A percentile compares a stretch with the other conserved stretches of the same genome.
phyloP scores from a whole-genome alignment of 1,139 yeast species.

The Suhomyces choctaworum region DNA sequence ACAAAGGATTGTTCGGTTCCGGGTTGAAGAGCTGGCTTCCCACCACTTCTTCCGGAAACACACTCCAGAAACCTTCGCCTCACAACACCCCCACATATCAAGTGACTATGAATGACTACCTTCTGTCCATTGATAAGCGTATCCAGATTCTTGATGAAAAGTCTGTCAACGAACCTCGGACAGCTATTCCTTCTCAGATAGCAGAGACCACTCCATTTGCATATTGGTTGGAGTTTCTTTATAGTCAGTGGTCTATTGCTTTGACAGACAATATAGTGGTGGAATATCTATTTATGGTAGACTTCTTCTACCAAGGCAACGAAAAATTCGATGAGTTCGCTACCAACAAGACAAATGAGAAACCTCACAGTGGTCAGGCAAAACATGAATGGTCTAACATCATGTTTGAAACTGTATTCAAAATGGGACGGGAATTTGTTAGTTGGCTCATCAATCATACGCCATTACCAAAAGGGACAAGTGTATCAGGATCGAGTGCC shows the following conservation, averaged over 20 bases:
- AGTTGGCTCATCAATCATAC: conserved; percentile 36
- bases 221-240: conserved; percentile 72
- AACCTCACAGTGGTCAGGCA: conserved; percentile 31
- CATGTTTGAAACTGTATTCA: conserved; percentile 52
- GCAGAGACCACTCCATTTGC: conserved; percentile 74
- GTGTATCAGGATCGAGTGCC: conserved; percentile 22
- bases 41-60: conserved; percentile 8
- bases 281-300: conserved; percentile 72
- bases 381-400: conserved; percentile 53
- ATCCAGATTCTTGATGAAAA: conserved; percentile 42
- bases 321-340: conserved; percentile 33
- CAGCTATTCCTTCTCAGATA: conserved; percentile 79
- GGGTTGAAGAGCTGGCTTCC: conserved; percentile 33
- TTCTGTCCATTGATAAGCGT: conserved; percentile 58
- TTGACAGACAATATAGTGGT: conserved; percentile 74
- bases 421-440: conserved; percentile 43
- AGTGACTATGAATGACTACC: conserved; percentile 44
- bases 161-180: conserved; percentile 42
- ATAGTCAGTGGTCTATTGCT: conserved; percentile 72
- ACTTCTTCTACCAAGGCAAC: conserved; percentile 61
- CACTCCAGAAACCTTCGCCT: conserved; percentile 9
- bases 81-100: conserved; percentile 10
- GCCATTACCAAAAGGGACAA: conserved; percentile 20
- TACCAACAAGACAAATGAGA: conserved; percentile 14
- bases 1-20: conserved; percentile 27